Evolutionary conservation across 2,329 filamentous ascomycete species (phyloP).

Genomic region (Monilinia polystroma): DNA sequence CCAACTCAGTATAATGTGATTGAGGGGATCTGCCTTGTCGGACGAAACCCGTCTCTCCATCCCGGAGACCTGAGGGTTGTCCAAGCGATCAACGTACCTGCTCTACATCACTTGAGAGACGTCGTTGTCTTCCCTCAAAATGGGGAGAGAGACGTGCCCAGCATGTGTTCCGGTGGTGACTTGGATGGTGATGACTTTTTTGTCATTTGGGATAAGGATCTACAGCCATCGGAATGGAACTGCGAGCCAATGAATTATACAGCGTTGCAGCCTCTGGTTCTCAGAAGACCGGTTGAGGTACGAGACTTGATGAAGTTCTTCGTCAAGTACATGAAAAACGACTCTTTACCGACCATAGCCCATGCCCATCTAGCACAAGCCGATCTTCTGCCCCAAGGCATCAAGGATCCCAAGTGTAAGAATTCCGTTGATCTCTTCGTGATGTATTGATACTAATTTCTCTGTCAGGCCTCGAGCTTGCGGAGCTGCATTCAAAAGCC

Average conservation of each 20-base stretch:
- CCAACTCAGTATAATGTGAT: conserved; percentile 61
- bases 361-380: conserved; percentile 76
- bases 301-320: conserved; percentile 82
- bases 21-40: conserved; percentile 76
- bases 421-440: conserved; percentile 21
- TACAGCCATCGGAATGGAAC: conserved; percentile 72
- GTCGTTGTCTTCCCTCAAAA: conserved; percentile 83
- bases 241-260: conserved; percentile 75
- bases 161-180: conserved; percentile 95
- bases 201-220: conserved; percentile 79
- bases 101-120: conserved; percentile 74
- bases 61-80: conserved; percentile 90
- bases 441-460: conserved; percentile 22
- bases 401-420: conserved; percentile 67
- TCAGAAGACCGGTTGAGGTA: conserved; percentile 64
- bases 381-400: conserved; percentile 60
- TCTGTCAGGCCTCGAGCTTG: conserved; percentile 61
- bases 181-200: conserved; percentile 96
- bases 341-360: conserved; percentile 77
- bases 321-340: conserved; percentile 88
- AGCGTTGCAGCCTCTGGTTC: conserved; percentile 53
- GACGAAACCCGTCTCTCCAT: conserved; percentile 90
- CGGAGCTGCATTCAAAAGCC: conserved; percentile 80
- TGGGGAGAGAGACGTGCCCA: conserved; percentile 80
- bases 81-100: conserved; percentile 71